Evolutionary conservation across 208 protist species (phyloP).

Genomic region (Wallacemonas sp.): DNA sequence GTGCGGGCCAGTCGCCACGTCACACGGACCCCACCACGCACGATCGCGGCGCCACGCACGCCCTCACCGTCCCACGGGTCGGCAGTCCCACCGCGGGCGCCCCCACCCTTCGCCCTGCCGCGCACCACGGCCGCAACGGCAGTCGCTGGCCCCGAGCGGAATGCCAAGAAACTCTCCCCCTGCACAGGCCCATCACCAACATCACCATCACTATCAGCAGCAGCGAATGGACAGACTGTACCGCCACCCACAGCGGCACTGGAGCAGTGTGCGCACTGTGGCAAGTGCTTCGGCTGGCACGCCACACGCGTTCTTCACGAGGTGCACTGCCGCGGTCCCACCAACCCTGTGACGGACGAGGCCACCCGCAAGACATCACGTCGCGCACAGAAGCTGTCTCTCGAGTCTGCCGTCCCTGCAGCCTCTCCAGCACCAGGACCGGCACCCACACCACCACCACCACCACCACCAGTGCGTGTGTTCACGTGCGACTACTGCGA

Average conservation of each 20-base stretch:
- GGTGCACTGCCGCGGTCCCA: slow-evolving; percentile 29
- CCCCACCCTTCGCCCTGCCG: slow-evolving; percentile 22
- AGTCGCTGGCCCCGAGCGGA: not conserved
- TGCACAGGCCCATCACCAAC: no score
- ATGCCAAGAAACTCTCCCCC: no score
- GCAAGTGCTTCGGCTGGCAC: slow-evolving; percentile 38
- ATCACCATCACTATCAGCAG: not conserved
- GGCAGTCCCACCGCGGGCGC: not conserved
- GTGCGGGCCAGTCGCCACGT: no score
- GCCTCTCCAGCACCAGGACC: no score
- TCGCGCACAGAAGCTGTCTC: no score
- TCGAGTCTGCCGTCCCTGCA: no score
- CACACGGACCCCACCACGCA: slow-evolving; percentile 16
- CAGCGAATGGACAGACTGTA: not conserved
- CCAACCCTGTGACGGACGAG: no score
- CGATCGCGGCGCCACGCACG: not conserved
- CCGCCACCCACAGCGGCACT: not conserved
- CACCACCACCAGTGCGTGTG: not conserved
- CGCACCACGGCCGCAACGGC: not conserved
- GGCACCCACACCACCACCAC: not conserved
- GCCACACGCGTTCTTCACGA: slow-evolving; percentile 39
- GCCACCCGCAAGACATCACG: no score
- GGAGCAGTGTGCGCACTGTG: slow-evolving; percentile 28
- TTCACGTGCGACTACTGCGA: slow-evolving; percentile 69
- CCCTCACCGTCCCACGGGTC: not conserved